Conservation (phyloP, 2,329 filamentous ascomycete species). For the Fusarium oxysporum region DNA sequence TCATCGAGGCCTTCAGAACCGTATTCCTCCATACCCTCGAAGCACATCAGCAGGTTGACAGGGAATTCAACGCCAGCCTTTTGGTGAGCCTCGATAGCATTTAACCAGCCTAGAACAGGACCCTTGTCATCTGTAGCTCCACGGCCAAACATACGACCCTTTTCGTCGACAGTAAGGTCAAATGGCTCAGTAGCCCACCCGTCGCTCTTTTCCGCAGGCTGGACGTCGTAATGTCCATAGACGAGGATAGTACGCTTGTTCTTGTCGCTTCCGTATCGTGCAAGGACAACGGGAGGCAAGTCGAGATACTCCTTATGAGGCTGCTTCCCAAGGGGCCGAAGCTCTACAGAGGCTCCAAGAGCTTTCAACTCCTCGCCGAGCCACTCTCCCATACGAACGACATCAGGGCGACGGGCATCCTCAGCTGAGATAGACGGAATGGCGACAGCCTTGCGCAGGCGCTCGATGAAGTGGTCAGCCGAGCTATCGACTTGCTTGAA, state of each 20-base stretch:
- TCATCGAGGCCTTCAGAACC: constrained; percentile 97
- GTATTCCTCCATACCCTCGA: constrained; percentile 99
- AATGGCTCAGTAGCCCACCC: constrained; percentile 98
- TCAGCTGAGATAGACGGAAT: constrained; percentile 97
- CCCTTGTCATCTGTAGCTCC: constrained; percentile 98
- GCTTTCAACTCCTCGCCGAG: constrained; percentile 84
- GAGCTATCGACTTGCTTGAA: constrained; percentile 91
- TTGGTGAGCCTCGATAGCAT: constrained; percentile 97
- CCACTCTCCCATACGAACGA: constrained; percentile 95
- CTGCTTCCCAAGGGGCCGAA: constrained; percentile 89
- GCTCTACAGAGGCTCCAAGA: constrained; percentile 88
- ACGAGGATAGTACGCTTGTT: constrained; percentile 95
- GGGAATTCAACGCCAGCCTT: constrained; percentile 95
- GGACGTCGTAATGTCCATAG: constrained; percentile 98
- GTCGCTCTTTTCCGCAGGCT: constrained; percentile 91
- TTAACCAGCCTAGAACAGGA: constrained; percentile 95
- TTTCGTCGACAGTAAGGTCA: constrained; percentile 84
- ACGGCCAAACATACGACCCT: constrained; percentile 95
- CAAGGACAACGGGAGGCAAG: constrained; percentile 91
- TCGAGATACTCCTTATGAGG: constrained; percentile 90
- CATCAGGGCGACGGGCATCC: constrained; percentile 87
- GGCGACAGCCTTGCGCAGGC: constrained; percentile 90
- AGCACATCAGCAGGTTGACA: constrained; percentile 98
- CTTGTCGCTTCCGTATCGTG: constrained; percentile 90
- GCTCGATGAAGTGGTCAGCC: constrained; percentile 85